phyloP scores from a whole-genome alignment of 352 stramenopile species.

The Thalassiosira exigua region DNA sequence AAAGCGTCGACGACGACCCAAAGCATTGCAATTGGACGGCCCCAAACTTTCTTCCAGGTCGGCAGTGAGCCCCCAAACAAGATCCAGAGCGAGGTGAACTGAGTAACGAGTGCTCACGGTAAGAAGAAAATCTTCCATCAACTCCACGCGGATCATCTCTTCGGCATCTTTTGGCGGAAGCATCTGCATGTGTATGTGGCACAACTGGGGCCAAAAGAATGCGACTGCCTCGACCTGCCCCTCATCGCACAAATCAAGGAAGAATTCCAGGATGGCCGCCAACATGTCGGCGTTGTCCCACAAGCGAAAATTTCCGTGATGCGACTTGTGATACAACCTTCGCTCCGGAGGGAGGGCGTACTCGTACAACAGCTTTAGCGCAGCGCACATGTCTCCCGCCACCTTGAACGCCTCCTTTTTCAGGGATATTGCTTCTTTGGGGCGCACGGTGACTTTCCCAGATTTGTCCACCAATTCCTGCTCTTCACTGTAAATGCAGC shows the following conservation, averaged over 20 bases:
- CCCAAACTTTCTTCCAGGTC: constrained; percentile 80
- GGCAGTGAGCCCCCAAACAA: constrained; percentile 78
- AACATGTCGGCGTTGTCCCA: constrained; percentile 68
- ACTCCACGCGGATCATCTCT: constrained; percentile 70
- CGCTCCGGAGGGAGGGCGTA: constrained; percentile 66
- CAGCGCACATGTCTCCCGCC: constrained; percentile 81
- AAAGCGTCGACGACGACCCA: constrained; percentile 62
- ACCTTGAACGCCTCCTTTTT: constrained; percentile 84
- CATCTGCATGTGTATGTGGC: constrained; percentile 84
- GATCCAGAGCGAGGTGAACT: constrained; percentile 78
- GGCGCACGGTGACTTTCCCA: constrained; percentile 4
- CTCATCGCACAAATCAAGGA: constrained; percentile 80
- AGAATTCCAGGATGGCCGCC: constrained; percentile 81
- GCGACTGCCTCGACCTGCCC: constrained; percentile 72
- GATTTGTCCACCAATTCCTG: no score
- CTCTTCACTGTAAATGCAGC: no score
- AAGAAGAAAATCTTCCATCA: constrained; percentile 84
- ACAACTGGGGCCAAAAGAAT: constrained; percentile 83
- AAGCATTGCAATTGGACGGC: constrained; percentile 33
- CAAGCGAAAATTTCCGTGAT: background rate
- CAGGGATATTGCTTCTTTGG: constrained; percentile 50
- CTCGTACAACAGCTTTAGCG: constrained; percentile 80
- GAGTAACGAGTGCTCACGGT: constrained; percentile 72
- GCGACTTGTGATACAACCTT: constrained; percentile 14
- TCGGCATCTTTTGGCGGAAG: constrained; percentile 66